Evolutionary conservation across 2,329 filamentous ascomycete species (phyloP).

Genomic region (Fusarium paranaense): DNA sequence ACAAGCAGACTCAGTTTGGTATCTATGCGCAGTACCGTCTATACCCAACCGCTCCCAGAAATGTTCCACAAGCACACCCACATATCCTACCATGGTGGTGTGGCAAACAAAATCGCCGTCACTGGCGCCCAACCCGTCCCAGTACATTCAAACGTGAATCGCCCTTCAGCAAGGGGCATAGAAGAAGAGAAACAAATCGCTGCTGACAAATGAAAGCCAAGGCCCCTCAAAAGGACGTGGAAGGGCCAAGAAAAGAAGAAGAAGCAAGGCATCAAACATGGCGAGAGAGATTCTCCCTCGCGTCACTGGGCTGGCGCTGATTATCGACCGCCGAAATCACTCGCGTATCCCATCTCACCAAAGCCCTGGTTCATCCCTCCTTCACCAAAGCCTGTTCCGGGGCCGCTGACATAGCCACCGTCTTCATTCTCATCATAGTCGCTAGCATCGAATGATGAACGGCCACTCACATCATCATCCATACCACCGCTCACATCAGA

Average conservation of each 20-base stretch:
- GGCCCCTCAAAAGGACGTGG: slow-evolving; percentile 7
- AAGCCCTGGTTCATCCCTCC: slow-evolving; percentile 67
- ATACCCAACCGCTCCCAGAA: slow-evolving; percentile 36
- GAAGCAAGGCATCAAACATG: slow-evolving; percentile 18
- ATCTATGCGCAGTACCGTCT: slow-evolving; percentile 47
- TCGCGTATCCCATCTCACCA: slow-evolving; percentile 49
- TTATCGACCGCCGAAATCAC: slow-evolving; percentile 45
- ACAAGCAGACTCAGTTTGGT: slow-evolving; percentile 41
- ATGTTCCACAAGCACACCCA: slow-evolving; percentile 20
- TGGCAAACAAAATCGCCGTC: slow-evolving; percentile 27
- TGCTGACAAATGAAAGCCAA: slow-evolving; percentile 24
- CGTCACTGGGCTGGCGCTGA: neutral
- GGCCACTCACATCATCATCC: slow-evolving; percentile 81
- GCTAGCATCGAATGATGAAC: slow-evolving; percentile 84
- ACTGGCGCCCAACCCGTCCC: slow-evolving; percentile 23
- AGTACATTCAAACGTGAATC: slow-evolving; percentile 19
- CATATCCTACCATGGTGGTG: slow-evolving; percentile 17
- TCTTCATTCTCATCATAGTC: slow-evolving; percentile 82
- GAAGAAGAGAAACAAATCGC: slow-evolving; percentile 12
- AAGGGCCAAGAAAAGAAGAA: slow-evolving; percentile 4
- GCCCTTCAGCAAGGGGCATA: neutral
- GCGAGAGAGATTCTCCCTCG: slow-evolving; percentile 6
- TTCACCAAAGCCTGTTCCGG: slow-evolving; percentile 70
- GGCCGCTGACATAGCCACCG: slow-evolving; percentile 73
- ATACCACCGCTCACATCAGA: slow-evolving; percentile 75